These are phyloP conservation scores for Ophiostoma perfectum DNA, from an alignment of 2,329 filamentous ascomycete genomes.

Conservation along the genomic window DNA sequence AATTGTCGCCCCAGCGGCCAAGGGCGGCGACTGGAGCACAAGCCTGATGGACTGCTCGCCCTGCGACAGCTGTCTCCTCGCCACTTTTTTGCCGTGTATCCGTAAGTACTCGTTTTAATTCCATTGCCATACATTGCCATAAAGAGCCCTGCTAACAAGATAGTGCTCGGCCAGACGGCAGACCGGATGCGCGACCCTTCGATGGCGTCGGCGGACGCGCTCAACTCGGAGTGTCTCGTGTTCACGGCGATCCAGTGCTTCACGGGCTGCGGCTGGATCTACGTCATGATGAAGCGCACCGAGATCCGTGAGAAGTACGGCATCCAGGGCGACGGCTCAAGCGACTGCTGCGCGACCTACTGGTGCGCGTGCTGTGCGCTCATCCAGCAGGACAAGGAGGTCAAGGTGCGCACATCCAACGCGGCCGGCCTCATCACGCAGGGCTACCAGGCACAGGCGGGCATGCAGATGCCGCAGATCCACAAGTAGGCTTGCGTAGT, in stretches of 20 bases:
- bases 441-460: constrained; percentile 33
- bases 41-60: constrained; percentile 40
- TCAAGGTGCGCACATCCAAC: constrained; percentile 30
- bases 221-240: constrained; percentile 42
- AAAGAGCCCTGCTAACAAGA: background rate
- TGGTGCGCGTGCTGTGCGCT: constrained; percentile 54
- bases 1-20: constrained; percentile 14
- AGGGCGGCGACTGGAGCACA: constrained; percentile 35
- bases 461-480: constrained; percentile 32
- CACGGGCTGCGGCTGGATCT: constrained; percentile 43
- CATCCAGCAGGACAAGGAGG: constrained; percentile 56
- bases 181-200: constrained; percentile 42
- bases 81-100: constrained; percentile 40
- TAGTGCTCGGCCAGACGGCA: constrained; percentile 42
- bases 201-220: constrained; percentile 36
- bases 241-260: constrained; percentile 37
- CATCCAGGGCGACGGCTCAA: constrained; percentile 43
- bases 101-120: constrained; percentile 31
- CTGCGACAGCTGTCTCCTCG: constrained; percentile 37
- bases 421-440: constrained; percentile 28
- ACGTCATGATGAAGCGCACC: constrained; percentile 48
- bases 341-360: constrained; percentile 49
- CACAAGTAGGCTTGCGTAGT: background rate
- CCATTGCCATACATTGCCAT: background rate
- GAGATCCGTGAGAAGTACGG: constrained; percentile 50